A percentile compares a stretch with the other conserved stretches of the same genome.
Conservation (phyloP, 2,329 filamentous ascomycete genomes). For the Botryotinia convoluta region DNA sequence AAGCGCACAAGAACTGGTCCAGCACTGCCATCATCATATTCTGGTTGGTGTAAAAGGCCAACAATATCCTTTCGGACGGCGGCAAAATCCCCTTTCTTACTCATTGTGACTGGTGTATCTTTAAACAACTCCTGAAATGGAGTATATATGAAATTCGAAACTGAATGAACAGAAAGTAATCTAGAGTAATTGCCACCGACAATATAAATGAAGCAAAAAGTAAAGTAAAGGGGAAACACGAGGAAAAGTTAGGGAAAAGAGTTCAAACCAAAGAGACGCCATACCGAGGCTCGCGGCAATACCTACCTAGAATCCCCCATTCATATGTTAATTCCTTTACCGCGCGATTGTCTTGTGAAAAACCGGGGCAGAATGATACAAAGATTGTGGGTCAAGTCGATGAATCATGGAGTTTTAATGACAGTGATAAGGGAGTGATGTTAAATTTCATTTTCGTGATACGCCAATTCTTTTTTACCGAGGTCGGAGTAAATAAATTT, state of each 20-base stretch:
- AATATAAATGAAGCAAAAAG: neutral
- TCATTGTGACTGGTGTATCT: constrained; percentile 26
- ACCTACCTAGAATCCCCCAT: neutral
- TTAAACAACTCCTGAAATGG: neutral
- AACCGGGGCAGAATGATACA: neutral
- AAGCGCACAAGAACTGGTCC: constrained; percentile 62
- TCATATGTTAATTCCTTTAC: constrained; percentile 21
- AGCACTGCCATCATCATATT: constrained; percentile 63
- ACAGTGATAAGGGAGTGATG: constrained; percentile 15
- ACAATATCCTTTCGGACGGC: constrained; percentile 32
- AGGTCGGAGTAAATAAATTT: neutral
- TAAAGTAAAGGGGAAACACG: neutral
- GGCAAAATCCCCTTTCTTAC: constrained; percentile 63
- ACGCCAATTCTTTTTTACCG: constrained; percentile 1
- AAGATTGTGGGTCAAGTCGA: constrained; percentile 23
- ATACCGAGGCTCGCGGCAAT: constrained; percentile 31
- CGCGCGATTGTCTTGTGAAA: constrained; percentile 23
- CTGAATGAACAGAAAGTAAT: constrained; percentile 13
- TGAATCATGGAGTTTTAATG: constrained; percentile 25
- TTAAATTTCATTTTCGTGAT: constrained; percentile 1
- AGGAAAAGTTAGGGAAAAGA: constrained; percentile 23
- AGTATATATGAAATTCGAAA: neutral
- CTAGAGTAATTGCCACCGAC: neutral
- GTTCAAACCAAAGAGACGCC: constrained; percentile 19
- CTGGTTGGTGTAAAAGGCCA: constrained; percentile 54